phyloP scores from a whole-genome alignment of 1,139 yeast genomes.

The Trichomonascaceae sp. region DNA sequence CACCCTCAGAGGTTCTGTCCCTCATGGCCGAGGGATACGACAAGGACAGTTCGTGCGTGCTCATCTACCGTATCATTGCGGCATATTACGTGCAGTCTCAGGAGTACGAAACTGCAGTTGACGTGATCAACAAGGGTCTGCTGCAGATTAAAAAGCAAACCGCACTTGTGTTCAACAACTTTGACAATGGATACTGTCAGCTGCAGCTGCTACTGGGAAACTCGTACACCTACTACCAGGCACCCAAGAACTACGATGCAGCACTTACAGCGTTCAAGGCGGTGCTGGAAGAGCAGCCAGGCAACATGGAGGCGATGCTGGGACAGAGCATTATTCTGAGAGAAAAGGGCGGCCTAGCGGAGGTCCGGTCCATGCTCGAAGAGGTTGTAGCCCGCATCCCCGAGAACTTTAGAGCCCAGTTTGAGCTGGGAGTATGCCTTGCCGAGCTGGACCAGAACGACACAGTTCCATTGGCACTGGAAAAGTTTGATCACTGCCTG shows the following conservation, averaged over 20 bases:
- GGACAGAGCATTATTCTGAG: constrained; percentile 73
- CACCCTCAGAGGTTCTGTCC: constrained; percentile 43
- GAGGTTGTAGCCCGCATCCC: constrained; percentile 41
- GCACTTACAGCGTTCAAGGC: constrained; percentile 63
- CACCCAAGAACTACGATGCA: constrained; percentile 72
- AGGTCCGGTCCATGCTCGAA: constrained; percentile 41
- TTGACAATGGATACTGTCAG: constrained; percentile 43
- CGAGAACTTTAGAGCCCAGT: constrained; percentile 43
- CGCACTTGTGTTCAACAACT: constrained; percentile 34
- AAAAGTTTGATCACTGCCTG: constrained; percentile 26
- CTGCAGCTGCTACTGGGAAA: constrained; percentile 58
- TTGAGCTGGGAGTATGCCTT: constrained; percentile 73
- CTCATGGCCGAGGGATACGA: constrained; percentile 43
- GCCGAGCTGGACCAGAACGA: constrained; percentile 39
- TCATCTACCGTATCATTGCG: constrained; percentile 55
- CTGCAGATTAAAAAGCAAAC: constrained; percentile 34
- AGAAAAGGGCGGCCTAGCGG: constrained; percentile 44
- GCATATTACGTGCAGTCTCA: constrained; percentile 46
- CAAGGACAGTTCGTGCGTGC: constrained; percentile 35
- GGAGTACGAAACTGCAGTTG: constrained; percentile 54
- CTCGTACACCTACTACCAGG: constrained; percentile 70
- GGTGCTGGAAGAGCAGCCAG: constrained; percentile 39
- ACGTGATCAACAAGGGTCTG: constrained; percentile 50
- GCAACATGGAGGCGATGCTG: constrained; percentile 48
- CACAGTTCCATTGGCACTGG: constrained; percentile 42